Evolutionary conservation across 805 yeast species (phyloP).

Genomic region (Starmerella bombicola): DNA sequence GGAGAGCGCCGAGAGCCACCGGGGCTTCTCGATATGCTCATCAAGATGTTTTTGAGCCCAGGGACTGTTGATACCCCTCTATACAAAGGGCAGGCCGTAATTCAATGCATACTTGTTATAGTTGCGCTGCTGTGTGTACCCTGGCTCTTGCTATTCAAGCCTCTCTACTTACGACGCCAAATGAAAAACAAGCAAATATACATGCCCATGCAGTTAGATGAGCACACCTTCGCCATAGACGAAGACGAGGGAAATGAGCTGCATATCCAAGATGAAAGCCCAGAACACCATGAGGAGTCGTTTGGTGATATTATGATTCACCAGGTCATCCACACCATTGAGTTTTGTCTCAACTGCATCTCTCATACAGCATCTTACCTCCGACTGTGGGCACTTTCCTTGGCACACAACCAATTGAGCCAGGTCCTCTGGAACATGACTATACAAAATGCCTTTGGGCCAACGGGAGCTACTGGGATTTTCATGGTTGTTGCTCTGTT

Average conservation of each 20-base stretch:
- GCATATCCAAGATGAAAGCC: slow-evolving; percentile 29
- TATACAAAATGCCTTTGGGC: slow-evolving; percentile 62
- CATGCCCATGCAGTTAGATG: slow-evolving; percentile 32
- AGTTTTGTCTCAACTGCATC: slow-evolving; percentile 90
- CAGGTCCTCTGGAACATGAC: slow-evolving; percentile 95
- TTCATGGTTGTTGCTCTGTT: slow-evolving; percentile 62
- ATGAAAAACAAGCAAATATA: slow-evolving; percentile 35
- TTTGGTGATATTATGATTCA: slow-evolving; percentile 94
- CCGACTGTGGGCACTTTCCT: slow-evolving; percentile 91
- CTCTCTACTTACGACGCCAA: slow-evolving; percentile 52
- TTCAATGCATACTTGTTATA: slow-evolving; percentile 60
- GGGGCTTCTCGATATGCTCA: slow-evolving; percentile 84
- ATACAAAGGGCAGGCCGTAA: slow-evolving; percentile 63
- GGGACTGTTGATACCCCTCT: slow-evolving; percentile 72
- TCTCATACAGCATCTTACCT: slow-evolving; percentile 95
- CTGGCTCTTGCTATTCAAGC: slow-evolving; percentile 77
- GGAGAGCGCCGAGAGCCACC: slow-evolving; percentile 73
- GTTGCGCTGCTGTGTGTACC: slow-evolving; percentile 85
- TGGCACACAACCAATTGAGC: slow-evolving; percentile 93
- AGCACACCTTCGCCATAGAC: slow-evolving; percentile 25
- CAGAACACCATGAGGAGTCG: slow-evolving; percentile 33
- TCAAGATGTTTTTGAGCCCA: slow-evolving; percentile 89
- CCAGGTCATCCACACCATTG: slow-evolving; percentile 95
- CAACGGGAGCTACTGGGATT: slow-evolving; percentile 54
- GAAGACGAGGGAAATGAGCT: slow-evolving; percentile 24